Conservation (phyloP, 2,329 filamentous ascomycete genomes). For the Arthrobotrys pseudoclavata region DNA sequence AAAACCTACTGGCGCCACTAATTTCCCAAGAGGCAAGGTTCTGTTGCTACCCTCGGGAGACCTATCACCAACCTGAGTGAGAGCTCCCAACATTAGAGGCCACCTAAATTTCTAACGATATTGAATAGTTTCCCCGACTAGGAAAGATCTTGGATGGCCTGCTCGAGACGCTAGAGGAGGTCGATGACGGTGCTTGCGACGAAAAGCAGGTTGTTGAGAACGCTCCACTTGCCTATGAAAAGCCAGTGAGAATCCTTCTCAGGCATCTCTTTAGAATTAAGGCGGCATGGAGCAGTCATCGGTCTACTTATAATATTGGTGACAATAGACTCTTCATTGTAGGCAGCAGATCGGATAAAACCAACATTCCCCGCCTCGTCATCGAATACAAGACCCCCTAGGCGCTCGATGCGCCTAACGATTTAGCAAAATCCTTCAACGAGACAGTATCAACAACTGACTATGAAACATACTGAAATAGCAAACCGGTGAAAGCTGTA, state of each 20-base stretch:
- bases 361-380: background rate
- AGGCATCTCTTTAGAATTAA: background rate
- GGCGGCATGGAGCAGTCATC: background rate
- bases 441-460: background rate
- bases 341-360: too few species aligned
- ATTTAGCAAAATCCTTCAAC: slow-evolving; percentile 2
- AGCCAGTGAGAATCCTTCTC: background rate
- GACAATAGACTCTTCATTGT: slow-evolving; percentile 5
- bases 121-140: background rate
- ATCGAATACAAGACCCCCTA: slow-evolving; percentile 4
- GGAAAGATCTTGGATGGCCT: background rate
- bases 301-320: background rate
- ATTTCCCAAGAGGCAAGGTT: background rate
- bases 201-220: background rate
- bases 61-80: too few species aligned
- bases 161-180: too few species aligned
- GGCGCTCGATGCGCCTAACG: background rate
- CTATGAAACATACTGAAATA: background rate
- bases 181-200: background rate
- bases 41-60: background rate
- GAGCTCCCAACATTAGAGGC: too few species aligned
- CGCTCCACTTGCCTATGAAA: background rate
- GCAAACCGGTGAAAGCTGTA: background rate
- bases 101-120: background rate
- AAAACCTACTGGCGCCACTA: background rate